A percentile compares a stretch with the other conserved stretches of the same genome.
Evolutionary conservation across 768 basidiomycete genomes (phyloP).

Genomic region (Mycena alexandri): DNA sequence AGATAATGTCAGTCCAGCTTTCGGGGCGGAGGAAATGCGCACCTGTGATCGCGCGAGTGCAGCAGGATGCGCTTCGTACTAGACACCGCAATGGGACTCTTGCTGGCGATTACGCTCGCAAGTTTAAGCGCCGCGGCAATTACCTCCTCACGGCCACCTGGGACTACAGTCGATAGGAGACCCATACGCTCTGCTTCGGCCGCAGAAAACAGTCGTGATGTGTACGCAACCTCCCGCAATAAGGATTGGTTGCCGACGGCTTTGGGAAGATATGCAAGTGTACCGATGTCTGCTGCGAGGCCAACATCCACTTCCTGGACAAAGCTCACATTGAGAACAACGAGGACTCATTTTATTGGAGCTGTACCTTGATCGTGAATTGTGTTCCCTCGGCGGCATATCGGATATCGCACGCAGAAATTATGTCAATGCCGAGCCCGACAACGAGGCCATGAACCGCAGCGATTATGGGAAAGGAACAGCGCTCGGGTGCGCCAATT

Average conservation of each 20-base stretch:
- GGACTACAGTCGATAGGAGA: slow-evolving; percentile 77
- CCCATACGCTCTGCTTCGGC: slow-evolving; percentile 77
- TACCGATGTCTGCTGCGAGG: slow-evolving; percentile 89
- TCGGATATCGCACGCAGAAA: slow-evolving; percentile 82
- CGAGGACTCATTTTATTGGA: too few species aligned
- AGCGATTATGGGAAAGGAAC: slow-evolving; percentile 84
- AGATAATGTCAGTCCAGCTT: not conserved
- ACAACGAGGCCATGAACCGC: slow-evolving; percentile 82
- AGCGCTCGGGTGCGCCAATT: slow-evolving; percentile 75
- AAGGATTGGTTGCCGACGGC: slow-evolving; percentile 81
- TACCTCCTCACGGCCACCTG: slow-evolving; percentile 61
- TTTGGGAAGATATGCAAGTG: slow-evolving; percentile 85
- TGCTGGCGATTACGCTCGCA: slow-evolving; percentile 74
- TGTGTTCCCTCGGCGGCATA: slow-evolving; percentile 71
- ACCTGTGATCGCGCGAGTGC: slow-evolving; percentile 72
- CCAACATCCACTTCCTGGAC: slow-evolving; percentile 87
- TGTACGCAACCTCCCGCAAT: slow-evolving; percentile 82
- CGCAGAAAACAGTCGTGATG: slow-evolving; percentile 76
- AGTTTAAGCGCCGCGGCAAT: slow-evolving; percentile 72
- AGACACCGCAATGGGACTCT: slow-evolving; percentile 84
- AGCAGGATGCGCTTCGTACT: slow-evolving; percentile 71
- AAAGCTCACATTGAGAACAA: too few species aligned
- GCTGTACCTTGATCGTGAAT: slow-evolving; percentile 79
- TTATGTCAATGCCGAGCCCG: slow-evolving; percentile 85
- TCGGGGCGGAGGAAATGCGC: not conserved